phyloP scores from a whole-genome alignment of 169 alveolate species.

The Babesia gibsoni region DNA sequence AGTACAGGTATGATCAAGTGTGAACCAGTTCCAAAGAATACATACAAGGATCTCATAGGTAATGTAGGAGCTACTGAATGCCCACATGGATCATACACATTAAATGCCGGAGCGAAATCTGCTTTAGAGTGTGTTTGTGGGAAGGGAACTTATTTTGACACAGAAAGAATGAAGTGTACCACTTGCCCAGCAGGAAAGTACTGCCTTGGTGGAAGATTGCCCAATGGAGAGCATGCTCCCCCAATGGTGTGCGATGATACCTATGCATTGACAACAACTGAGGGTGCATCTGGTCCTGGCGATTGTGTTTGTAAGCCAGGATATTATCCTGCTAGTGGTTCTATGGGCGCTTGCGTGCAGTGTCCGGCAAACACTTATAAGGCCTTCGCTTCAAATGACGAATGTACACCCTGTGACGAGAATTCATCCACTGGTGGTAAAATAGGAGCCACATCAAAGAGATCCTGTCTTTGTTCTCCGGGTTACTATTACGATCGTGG shows the following conservation, averaged over 20 bases:
- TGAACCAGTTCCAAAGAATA: constrained; percentile 28
- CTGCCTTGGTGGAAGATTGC: constrained; percentile 71
- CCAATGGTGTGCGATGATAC: constrained; percentile 49
- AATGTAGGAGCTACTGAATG: constrained; percentile 64
- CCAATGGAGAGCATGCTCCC: constrained; percentile 27
- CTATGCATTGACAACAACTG: constrained; percentile 64
- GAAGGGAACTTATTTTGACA: constrained; percentile 60
- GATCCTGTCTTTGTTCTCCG: constrained; percentile 74
- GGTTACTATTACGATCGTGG: constrained; percentile 73
- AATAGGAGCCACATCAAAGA: constrained; percentile 70
- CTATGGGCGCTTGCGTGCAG: constrained; percentile 23
- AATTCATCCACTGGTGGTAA: constrained; percentile 61
- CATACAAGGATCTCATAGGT: constrained; percentile 62
- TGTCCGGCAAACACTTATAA: constrained; percentile 70
- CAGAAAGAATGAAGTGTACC: constrained; percentile 24
- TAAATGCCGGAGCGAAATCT: constrained; percentile 65
- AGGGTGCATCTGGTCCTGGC: constrained; percentile 68
- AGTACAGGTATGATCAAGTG: constrained; percentile 44
- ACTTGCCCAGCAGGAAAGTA: constrained; percentile 76
- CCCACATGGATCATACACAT: constrained; percentile 74
- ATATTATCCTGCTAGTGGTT: constrained; percentile 1
- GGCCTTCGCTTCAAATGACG: constrained; percentile 61
- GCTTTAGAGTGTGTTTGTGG: constrained; percentile 63
- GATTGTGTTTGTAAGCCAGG: constrained; percentile 72
- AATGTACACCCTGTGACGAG: constrained; percentile 67